Evolutionary conservation across 2,329 filamentous ascomycete genomes (phyloP), one percentile per base, ranked within the genome.

Genomic region (Diaporthe citrichinensis): DNA sequence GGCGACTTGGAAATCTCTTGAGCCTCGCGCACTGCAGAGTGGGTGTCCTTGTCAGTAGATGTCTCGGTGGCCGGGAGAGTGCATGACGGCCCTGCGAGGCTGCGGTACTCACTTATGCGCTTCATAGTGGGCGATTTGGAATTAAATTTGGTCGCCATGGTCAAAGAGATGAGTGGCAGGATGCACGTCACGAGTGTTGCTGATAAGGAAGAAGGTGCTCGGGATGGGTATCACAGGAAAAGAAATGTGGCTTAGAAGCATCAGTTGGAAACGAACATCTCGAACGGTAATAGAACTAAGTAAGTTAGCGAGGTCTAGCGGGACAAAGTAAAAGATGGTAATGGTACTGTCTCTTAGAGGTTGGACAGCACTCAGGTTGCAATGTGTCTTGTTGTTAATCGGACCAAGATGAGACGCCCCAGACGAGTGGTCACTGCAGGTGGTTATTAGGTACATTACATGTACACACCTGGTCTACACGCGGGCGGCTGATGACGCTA

Each of bases 71-170:
- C 28, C 23, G 31, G 46, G 23, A 9, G 28, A 36, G 44, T 23
- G 41, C 25, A n/a, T 34, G 41, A 5, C 23, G 58, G 2, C 15
- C 46, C 25, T 46, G 51, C 36, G 76, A 74, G n/a, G 62, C 57
- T 31, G 31, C 46, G 82, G 20, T 36, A 57, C 91, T 80, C 88
- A 95, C 94, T 88, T 83, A 97, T 97, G 82, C 94, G 94, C 84
- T 94, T 93, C 82, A 97, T 94, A 39, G 94, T 96, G 58, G 94
- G 94, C 78, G 93, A 95, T 82, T 95, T 95, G 80, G 92, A 91
- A 83, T 93, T 95, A 86, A 94, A 85, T 79, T 87, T 86, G 55
- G 84, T 79, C 4, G 86, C 82, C 85, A 87, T 88, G 76, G 59
- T 83, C 76, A 17, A 44, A 9, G 28, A 20, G 20, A 41, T 20